Percentiles rank a stretch among this genome's conserved stretches.
phyloP scores from a whole-genome alignment of 768 basidiomycete species.

The Psilocybe cubensis region DNA sequence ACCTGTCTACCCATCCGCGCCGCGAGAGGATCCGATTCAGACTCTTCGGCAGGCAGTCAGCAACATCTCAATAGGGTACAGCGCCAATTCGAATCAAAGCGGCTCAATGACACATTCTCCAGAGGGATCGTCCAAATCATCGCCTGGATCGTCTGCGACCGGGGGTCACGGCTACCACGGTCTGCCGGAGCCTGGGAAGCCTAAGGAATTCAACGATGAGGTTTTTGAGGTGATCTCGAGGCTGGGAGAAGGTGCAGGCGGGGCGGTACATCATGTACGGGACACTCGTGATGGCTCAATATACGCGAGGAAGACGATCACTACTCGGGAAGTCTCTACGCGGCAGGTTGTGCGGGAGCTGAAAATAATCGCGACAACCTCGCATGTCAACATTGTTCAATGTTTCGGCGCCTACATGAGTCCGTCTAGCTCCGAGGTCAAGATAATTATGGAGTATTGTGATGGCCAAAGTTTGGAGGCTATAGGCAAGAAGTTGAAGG shows the following conservation, averaged over 20 bases:
- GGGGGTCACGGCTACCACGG: background rate
- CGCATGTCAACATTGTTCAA: slow-evolving; percentile 84
- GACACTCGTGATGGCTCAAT: slow-evolving; percentile 76
- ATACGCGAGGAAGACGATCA: slow-evolving; percentile 94
- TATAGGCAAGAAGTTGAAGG: slow-evolving; percentile 80
- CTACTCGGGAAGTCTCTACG: slow-evolving; percentile 85
- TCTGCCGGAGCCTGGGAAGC: background rate
- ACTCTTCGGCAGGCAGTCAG: slow-evolving; percentile 6
- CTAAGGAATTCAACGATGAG: slow-evolving; percentile 51
- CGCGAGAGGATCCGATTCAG: background rate
- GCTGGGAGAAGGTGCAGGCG: slow-evolving; percentile 93
- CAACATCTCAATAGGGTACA: slow-evolving; percentile 4
- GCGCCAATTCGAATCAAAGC: background rate
- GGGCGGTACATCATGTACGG: slow-evolving; percentile 91
- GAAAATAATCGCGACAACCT: slow-evolving; percentile 80
- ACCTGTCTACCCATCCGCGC: background rate
- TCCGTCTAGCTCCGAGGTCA: slow-evolving; percentile 87
- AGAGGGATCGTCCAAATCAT: background rate
- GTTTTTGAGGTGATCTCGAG: slow-evolving; percentile 73
- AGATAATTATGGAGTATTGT: slow-evolving; percentile 91
- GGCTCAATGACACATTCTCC: background rate
- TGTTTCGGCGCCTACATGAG: slow-evolving; percentile 94
- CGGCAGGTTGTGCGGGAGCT: slow-evolving; percentile 94
- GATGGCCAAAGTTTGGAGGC: slow-evolving; percentile 90
- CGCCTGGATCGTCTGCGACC: background rate